Evolutionary conservation across 106 monocot genomes (phyloP).

Genomic region (Platanthera guangdongensis): DNA sequence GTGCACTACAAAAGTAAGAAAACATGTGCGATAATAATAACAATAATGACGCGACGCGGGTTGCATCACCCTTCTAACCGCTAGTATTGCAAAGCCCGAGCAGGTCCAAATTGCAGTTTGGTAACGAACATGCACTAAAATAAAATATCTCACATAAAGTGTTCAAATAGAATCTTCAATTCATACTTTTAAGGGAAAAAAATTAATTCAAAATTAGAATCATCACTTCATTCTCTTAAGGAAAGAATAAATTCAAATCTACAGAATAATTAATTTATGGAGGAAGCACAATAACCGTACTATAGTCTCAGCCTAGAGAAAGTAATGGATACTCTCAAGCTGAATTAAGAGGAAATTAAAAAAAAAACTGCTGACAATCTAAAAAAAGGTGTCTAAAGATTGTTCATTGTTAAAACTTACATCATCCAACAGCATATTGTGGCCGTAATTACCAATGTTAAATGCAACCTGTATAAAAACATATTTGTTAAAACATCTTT

Average conservation of each 20-base stretch:
- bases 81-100: no score
- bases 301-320: neutral
- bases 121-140: no score
- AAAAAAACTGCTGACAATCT: neutral
- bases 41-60: no score
- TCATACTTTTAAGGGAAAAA: neutral
- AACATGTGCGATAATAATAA: no score
- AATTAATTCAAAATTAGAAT: neutral
- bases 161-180: neutral
- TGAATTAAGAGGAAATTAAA: neutral
- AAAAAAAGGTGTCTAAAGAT: neutral
- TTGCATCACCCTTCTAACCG: no score
- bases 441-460: slow-evolving; percentile 81
- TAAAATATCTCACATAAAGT: no score
- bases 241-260: neutral
- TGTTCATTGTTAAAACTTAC: slow-evolving; percentile 37
- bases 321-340: neutral
- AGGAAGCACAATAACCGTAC: neutral
- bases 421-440: slow-evolving; percentile 98
- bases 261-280: neutral
- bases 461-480: slow-evolving; percentile 28
- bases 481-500: neutral
- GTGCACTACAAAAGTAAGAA: no score
- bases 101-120: no score
- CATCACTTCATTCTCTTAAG: neutral